Conservation (phyloP, 306 rosid species). For the Cucurbita moschata region DNA sequence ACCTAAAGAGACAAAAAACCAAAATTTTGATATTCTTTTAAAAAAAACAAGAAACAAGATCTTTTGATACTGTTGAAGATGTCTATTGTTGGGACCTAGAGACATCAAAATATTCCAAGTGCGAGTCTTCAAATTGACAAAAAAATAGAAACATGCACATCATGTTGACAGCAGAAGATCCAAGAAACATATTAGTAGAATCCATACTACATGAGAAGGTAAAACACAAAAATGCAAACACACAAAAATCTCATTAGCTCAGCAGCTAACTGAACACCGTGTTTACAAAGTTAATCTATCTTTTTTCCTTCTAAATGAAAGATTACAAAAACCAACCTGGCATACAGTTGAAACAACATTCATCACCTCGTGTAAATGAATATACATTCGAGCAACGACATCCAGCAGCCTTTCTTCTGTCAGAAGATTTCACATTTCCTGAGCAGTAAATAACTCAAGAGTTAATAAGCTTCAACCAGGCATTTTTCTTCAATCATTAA, state of each 20-base stretch:
- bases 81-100: not conserved
- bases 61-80: not conserved
- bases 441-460: conserved; percentile 9
- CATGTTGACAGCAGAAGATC: not conserved
- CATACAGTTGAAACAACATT: conserved; percentile 45
- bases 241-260: not conserved
- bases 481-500: not conserved
- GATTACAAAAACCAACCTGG: conserved; percentile 37
- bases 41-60: not conserved
- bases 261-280: not conserved
- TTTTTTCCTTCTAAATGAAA: not conserved
- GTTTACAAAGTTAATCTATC: not conserved
- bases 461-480: conserved; percentile 8
- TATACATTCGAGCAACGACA: conserved; percentile 36
- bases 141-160: not conserved
- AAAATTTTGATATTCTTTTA: not conserved
- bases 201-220: not conserved
- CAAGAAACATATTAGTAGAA: not conserved
- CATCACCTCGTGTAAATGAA: conserved; percentile 47
- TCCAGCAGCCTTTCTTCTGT: conserved; percentile 37
- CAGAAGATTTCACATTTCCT: conserved; percentile 50
- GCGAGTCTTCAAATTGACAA: not conserved
- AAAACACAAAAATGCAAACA: not conserved
- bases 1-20: not conserved
- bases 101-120: not conserved